Evolutionary conservation across 2,329 filamentous ascomycete species (phyloP), one percentile per base, ranked within the genome.

Genomic region (Phialophora tarda): DNA sequence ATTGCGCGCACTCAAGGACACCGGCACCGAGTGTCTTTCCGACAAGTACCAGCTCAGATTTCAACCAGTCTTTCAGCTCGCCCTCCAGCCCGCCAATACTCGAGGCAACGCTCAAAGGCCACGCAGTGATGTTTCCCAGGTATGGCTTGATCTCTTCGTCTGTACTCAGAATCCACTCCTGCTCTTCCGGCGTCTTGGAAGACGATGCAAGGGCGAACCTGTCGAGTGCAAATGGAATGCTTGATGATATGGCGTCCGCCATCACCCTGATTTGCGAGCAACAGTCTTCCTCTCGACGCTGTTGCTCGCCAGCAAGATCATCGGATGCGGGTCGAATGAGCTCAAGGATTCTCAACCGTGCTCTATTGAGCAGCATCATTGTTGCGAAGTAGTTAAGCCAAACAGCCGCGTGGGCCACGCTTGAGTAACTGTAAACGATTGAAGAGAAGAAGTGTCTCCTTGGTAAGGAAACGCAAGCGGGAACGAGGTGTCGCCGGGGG

Each of bases 301-400:
- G 26, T 10, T 55, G 55, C 72, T 74, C 3, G 12, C 12, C 17
- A 23, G 10, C 23, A n/a, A 30, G 17, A 3, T 47, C 48, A 28
- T 54, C 24, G 12, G 71, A 72, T 47, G 74, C 58, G 14, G 77
- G 51, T n/a, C 26, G 44, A 14, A 48, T 30, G 11, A 66, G 30
- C 73, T 69, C 44, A 10, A 74, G 69, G 47, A 71, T 66, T 10
- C 55, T 68, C 41, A 75, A 23, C 8, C 68, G 68, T 38, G 71
- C 70, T 54, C 69, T 72, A 57, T 69, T 72, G 53, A 74, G 59
- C 8, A 76, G 71, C 64, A 75, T 70, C 55, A 66, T 66, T 6
- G 64, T 71, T n/a, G 73, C 56, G 51, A 69, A 75, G 63, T 75
- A 74, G n/a, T 68, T 67, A 17, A 50, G 60, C 74, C 75, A 77